Evolutionary conservation across 1,284 basidiomycete species (phyloP).

Genomic region (Cronartium ribicola): DNA sequence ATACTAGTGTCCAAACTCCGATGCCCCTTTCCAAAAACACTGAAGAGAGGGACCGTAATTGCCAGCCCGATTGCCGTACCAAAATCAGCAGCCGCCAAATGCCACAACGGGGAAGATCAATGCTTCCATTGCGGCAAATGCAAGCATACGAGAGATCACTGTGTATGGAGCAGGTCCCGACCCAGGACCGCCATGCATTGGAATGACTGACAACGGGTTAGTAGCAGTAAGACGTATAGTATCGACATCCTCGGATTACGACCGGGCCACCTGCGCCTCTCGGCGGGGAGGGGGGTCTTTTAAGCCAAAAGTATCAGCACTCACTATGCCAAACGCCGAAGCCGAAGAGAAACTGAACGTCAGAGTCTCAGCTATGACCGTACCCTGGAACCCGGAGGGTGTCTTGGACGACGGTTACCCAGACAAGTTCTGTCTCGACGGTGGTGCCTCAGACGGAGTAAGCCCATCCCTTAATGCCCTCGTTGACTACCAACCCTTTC

Average conservation of each 20-base stretch:
- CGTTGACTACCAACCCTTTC: not conserved
- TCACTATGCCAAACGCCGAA: not conserved
- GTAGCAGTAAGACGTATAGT: not conserved
- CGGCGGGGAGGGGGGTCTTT: not conserved
- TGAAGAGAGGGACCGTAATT: too few species aligned
- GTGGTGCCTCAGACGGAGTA: not conserved
- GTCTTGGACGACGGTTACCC: not conserved
- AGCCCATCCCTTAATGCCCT: not conserved
- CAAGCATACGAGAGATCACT: not conserved
- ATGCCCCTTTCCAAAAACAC: too few species aligned
- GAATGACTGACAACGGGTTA: not conserved
- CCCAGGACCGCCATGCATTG: not conserved
- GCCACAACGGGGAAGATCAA: not conserved
- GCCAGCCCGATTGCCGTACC: too few species aligned
- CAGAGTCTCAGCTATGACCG: not conserved
- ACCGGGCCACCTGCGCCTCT: not conserved
- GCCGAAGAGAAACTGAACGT: not conserved
- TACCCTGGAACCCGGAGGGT: too few species aligned
- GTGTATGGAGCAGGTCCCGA: not conserved
- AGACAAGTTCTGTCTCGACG: not conserved
- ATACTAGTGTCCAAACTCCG: too few species aligned
- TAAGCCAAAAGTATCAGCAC: not conserved
- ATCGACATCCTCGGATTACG: not conserved
- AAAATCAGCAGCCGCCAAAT: too few species aligned
- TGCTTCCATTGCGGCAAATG: not conserved